Evolutionary conservation across 768 basidiomycete species (phyloP).

Genomic region (Auricularia sp.): DNA sequence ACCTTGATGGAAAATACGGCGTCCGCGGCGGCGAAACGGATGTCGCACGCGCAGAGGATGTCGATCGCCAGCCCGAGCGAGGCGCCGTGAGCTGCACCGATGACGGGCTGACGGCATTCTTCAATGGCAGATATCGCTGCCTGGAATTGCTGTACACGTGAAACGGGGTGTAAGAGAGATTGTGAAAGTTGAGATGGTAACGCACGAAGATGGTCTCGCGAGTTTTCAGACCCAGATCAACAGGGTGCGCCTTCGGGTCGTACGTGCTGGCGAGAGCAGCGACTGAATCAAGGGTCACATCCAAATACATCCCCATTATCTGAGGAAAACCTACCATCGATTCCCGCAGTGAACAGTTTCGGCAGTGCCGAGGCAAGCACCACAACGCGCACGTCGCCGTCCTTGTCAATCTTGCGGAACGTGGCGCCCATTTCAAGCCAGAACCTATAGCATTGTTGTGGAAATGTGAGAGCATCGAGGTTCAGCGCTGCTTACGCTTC

Average conservation of each 20-base stretch:
- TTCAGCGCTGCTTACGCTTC: conserved; percentile 26
- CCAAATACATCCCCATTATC: too few species aligned
- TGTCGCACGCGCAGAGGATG: conserved; percentile 64
- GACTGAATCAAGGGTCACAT: background rate
- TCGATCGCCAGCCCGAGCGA: conserved; percentile 74
- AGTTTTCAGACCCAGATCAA: conserved; percentile 39
- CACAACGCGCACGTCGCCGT: conserved; percentile 55
- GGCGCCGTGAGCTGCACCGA: conserved; percentile 69
- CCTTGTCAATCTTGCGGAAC: conserved; percentile 42
- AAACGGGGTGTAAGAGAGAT: background rate
- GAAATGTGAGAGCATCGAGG: background rate
- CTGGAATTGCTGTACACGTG: conserved; percentile 45
- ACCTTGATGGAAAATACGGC: conserved; percentile 66
- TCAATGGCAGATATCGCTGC: conserved; percentile 56
- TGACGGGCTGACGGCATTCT: conserved; percentile 65
- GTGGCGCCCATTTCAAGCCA: conserved; percentile 60
- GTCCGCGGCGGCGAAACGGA: conserved; percentile 60
- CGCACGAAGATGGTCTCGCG: conserved; percentile 34
- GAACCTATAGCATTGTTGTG: conserved; percentile 32
- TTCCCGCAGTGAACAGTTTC: conserved; percentile 72
- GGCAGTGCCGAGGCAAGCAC: conserved; percentile 63
- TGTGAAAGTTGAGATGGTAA: conserved; percentile 2
- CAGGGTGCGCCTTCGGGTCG: conserved; percentile 30
- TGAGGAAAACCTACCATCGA: conserved; percentile 48
- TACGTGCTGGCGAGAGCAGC: conserved; percentile 6